These are phyloP conservation scores for Penicillium italicum DNA, from an alignment of 2,329 filamentous ascomycete species.

Conservation along the genomic window DNA sequence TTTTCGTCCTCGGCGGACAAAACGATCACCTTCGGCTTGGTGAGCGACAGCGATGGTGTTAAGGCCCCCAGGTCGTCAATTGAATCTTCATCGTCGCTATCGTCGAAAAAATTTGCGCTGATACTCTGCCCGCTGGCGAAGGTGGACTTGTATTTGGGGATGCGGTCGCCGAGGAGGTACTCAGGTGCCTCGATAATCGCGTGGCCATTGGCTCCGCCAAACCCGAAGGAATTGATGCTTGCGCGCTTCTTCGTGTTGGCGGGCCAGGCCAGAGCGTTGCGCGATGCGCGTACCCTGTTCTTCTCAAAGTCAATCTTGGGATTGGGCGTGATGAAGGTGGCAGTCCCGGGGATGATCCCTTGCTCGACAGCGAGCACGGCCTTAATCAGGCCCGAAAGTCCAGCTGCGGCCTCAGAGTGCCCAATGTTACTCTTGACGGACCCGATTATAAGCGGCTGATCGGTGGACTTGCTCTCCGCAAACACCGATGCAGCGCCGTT, in stretches of 20 bases:
- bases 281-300: background rate
- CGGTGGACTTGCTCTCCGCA: background rate
- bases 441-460: background rate
- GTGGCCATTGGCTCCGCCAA: slow-evolving; percentile 14
- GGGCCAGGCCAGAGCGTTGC: background rate
- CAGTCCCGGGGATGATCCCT: background rate
- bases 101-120: no score
- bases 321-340: background rate
- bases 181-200: slow-evolving; percentile 7
- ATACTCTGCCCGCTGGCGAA: background rate
- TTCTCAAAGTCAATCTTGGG: background rate
- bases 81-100: no score
- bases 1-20: no score
- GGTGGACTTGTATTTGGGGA: background rate
- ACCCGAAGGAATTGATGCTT: slow-evolving; percentile 22
- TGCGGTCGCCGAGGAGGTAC: background rate
- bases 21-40: no score
- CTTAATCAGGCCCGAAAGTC: background rate
- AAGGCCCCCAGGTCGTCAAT: no score
- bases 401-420: background rate
- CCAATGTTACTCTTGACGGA: background rate
- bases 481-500: background rate
- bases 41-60: no score
- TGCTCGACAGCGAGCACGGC: background rate
- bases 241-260: background rate